phyloP scores from a whole-genome alignment of 2,329 filamentous ascomycete genomes.

The Trichoderma endophyticum region DNA sequence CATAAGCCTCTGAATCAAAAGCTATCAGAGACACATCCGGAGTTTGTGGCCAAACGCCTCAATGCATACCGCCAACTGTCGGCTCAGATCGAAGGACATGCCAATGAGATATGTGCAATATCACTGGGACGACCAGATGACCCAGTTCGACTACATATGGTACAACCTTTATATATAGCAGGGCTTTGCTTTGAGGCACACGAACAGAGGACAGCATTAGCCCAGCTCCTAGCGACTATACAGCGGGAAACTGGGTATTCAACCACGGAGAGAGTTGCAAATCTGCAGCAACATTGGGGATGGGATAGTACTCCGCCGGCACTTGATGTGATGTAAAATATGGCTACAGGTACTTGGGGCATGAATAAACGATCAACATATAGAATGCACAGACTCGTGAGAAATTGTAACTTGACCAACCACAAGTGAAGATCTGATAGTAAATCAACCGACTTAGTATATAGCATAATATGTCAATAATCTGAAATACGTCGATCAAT shows the following conservation, averaged over 20 bases:
- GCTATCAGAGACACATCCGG: neutral
- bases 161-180: conserved; percentile 18
- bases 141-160: conserved; percentile 17
- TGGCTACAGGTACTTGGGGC: neutral
- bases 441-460: neutral
- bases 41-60: conserved; percentile 13
- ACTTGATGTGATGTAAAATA: neutral
- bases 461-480: neutral
- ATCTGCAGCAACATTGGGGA: conserved; percentile 8
- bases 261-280: conserved; percentile 10
- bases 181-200: conserved; percentile 18
- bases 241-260: conserved; percentile 15
- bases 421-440: neutral
- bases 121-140: conserved; percentile 14
- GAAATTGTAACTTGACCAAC: neutral
- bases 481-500: neutral
- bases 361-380: neutral
- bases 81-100: conserved; percentile 16
- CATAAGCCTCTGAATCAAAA: conserved; percentile 17
- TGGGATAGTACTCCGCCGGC: neutral
- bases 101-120: conserved; percentile 18
- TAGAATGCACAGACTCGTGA: neutral
- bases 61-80: conserved; percentile 15
- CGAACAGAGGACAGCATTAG: conserved; percentile 15
- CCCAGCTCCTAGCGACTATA: conserved; percentile 12